Evolutionary conservation across 208 protist genomes (phyloP).

Genomic region (Leishmania amazonensis): DNA sequence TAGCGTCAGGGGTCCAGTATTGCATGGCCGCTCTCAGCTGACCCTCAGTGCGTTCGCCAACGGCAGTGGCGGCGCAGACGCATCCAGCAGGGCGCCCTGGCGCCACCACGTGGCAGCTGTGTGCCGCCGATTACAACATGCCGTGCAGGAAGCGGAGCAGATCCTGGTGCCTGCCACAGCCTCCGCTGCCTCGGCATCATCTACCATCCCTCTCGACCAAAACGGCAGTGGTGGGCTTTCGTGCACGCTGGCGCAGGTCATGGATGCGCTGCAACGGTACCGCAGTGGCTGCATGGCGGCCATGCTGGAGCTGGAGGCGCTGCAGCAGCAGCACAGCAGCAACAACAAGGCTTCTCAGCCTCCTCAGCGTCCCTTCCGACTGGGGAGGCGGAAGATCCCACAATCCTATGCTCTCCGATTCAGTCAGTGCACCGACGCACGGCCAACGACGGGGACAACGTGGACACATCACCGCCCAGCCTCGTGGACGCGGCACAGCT

Average conservation of each 20-base stretch:
- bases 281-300: slow-evolving; percentile 28
- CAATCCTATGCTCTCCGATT: not conserved
- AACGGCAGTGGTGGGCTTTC: not conserved
- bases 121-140: slow-evolving; percentile 23
- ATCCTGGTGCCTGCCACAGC: slow-evolving; percentile 16
- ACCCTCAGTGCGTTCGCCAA: not conserved
- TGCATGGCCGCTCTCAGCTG: not conserved
- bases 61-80: not conserved
- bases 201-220: not conserved
- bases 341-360: not conserved
- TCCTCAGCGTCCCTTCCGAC: not conserved
- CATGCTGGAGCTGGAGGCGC: slow-evolving; percentile 18
- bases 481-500: slow-evolving; percentile 13
- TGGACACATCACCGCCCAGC: not conserved
- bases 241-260: slow-evolving; percentile 9
- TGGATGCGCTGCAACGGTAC: slow-evolving; percentile 28
- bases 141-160: slow-evolving; percentile 19
- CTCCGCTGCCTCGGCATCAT: not conserved
- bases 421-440: not conserved
- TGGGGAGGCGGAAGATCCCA: not conserved
- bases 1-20: not conserved
- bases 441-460: not conserved
- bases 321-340: not conserved
- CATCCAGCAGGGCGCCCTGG: not conserved
- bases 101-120: slow-evolving; percentile 9